Evolutionary conservation across 768 basidiomycete genomes (phyloP).

Genomic region (Kwoniella sp.): DNA sequence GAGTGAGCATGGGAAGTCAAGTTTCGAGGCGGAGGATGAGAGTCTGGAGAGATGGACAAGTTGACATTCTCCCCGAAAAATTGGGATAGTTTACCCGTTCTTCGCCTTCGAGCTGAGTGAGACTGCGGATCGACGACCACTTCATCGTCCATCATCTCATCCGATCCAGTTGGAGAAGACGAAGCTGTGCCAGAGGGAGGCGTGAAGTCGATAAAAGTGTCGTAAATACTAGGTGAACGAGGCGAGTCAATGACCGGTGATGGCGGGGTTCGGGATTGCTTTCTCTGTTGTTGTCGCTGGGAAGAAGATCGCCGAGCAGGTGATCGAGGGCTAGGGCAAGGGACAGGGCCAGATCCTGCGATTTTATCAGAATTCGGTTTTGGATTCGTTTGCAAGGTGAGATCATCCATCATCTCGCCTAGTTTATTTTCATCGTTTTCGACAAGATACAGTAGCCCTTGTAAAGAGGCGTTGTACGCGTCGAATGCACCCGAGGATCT

Average conservation of each 20-base stretch:
- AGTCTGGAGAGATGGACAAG: neutral
- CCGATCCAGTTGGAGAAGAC: neutral
- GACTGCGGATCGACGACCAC: neutral
- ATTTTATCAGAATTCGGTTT: neutral
- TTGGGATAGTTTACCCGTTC: slow-evolving; percentile 31
- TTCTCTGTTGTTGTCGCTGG: neutral
- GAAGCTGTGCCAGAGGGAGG: neutral
- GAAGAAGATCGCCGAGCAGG: neutral
- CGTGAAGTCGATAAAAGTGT: neutral
- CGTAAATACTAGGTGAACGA: neutral
- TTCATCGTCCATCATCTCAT: neutral
- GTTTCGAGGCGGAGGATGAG: slow-evolving; percentile 10
- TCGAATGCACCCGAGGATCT: slow-evolving; percentile 11
- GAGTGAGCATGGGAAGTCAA: neutral
- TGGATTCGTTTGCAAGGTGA: slow-evolving; percentile 3
- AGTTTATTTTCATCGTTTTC: slow-evolving; percentile 29
- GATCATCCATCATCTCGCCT: slow-evolving; percentile 24
- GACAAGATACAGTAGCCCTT: slow-evolving; percentile 27
- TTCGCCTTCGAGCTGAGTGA: slow-evolving; percentile 22
- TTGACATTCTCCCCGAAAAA: slow-evolving; percentile 32
- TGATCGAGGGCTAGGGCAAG: neutral
- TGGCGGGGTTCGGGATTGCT: slow-evolving; percentile 5
- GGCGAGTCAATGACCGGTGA: slow-evolving; percentile 16
- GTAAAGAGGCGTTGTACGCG: slow-evolving; percentile 29
- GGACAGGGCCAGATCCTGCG: neutral